Evolutionary conservation across 352 stramenopile genomes (phyloP).

Genomic region (Phytophthora agathidicida): DNA sequence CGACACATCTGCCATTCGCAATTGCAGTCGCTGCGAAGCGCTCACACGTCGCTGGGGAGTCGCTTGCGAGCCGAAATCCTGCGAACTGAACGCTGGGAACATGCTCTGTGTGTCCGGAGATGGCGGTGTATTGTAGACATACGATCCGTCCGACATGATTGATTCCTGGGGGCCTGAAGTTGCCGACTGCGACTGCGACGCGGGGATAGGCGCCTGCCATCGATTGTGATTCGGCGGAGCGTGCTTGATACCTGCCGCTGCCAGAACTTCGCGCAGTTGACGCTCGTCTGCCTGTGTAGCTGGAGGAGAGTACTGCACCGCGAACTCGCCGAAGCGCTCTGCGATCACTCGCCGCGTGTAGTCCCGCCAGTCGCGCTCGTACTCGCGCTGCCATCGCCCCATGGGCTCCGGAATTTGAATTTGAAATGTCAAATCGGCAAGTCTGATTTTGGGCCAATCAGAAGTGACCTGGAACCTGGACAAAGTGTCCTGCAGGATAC

Average conservation of each 20-base stretch:
- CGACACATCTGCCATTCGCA: slow-evolving; percentile 62
- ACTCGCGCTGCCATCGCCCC: slow-evolving; percentile 63
- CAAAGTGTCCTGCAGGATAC: too few species aligned
- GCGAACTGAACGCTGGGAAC: slow-evolving; percentile 67
- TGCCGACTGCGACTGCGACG: slow-evolving; percentile 17
- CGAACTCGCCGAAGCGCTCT: slow-evolving; percentile 39
- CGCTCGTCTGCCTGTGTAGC: slow-evolving; percentile 44
- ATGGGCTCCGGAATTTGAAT: slow-evolving; percentile 20
- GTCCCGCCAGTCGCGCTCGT: slow-evolving; percentile 63
- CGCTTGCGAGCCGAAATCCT: slow-evolving; percentile 49
- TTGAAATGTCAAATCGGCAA: slow-evolving; percentile 26
- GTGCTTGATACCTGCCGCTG: slow-evolving; percentile 30
- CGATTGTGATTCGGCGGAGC: slow-evolving; percentile 37
- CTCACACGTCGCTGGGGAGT: slow-evolving; percentile 29
- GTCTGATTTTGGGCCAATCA: slow-evolving; percentile 25
- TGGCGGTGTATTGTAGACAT: slow-evolving; percentile 70
- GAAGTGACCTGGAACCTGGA: neutral
- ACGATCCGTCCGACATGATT: slow-evolving; percentile 52
- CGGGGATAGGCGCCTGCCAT: slow-evolving; percentile 33
- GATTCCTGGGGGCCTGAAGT: slow-evolving; percentile 13
- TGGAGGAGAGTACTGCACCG: slow-evolving; percentile 19
- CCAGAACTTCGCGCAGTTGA: slow-evolving; percentile 49
- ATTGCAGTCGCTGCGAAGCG: slow-evolving; percentile 58
- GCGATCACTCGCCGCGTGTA: slow-evolving; percentile 46
- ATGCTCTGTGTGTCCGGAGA: slow-evolving; percentile 30